These are phyloP conservation scores for Xenosphaeropsis pyriputrescens DNA, from an alignment of 2,329 filamentous ascomycete genomes.

Conservation along the genomic window DNA sequence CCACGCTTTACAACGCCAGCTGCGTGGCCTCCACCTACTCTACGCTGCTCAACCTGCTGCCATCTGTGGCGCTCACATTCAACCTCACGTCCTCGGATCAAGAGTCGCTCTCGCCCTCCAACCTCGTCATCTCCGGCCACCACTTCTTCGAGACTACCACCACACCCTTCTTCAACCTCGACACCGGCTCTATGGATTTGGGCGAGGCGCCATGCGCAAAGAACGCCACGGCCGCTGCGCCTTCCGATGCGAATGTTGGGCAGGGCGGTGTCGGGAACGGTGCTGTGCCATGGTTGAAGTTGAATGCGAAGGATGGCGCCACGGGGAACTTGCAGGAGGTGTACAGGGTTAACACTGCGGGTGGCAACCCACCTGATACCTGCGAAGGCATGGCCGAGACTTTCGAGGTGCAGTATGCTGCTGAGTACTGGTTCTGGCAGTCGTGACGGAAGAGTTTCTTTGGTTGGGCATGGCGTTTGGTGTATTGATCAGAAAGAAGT, in stretches of 20 bases:
- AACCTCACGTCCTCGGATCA: conserved; percentile 28
- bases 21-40: conserved; percentile 62
- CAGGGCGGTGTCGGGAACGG: conserved; percentile 40
- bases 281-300: conserved; percentile 70
- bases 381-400: conserved; percentile 48
- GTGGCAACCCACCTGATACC: conserved; percentile 59
- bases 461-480: background rate
- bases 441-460: background rate
- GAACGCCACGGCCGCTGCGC: conserved; percentile 44
- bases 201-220: conserved; percentile 50
- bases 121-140: conserved; percentile 53
- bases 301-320: conserved; percentile 38
- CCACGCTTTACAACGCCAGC: conserved; percentile 76
- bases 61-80: conserved; percentile 54
- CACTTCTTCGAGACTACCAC: conserved; percentile 66
- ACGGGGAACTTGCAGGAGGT: conserved; percentile 56
- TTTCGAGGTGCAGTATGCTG: conserved; percentile 68
- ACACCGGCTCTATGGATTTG: conserved; percentile 37
- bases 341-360: conserved; percentile 74
- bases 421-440: conserved; percentile 43
- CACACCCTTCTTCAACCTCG: conserved; percentile 70
- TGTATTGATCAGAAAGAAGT: too few species aligned
- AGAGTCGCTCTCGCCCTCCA: conserved; percentile 34
- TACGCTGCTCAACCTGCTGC: conserved; percentile 47
- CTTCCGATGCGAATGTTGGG: conserved; percentile 42